Evolutionary conservation across 2,329 filamentous ascomycete species (phyloP), one percentile per base, ranked within the genome.

Genomic region (Cytospora schulzeri): DNA sequence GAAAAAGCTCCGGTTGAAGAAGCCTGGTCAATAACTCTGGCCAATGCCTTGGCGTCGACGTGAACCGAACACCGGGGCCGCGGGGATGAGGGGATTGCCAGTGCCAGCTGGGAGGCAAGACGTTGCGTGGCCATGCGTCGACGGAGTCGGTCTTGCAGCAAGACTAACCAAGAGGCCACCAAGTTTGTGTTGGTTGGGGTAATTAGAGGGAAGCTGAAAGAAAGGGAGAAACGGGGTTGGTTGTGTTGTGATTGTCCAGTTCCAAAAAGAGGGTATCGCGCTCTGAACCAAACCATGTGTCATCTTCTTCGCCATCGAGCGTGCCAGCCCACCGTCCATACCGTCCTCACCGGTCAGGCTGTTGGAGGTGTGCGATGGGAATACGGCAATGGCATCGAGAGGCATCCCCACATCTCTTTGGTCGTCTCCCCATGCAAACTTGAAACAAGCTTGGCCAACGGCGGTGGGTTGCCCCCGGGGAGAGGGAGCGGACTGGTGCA

Each of bases 401-500:
- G 54, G 29, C 60, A 38, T 38, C 59, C 55, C 63, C 60, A 61
- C 63, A 45, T 53, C 38, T 31, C 31, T 4, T 55, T 45, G 60
- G 63, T 57, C 11, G 60, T 31, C 26, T 45, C 45, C 57, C 53
- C 63, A 57, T 65, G 63, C 51, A 57, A 52, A 59, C 38, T 55
- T 65, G 63, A 63, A 65, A 65, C 63, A 62, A 56, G 63, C 63
- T 65, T 65, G 63, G 57, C 59, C 63, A 62, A 59, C 53, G 60
- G 29, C 54, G 45, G 54, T 61, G 63, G 60, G 29, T 50, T 57
- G 19, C 4, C 33, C 12, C 48, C 54, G 33, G 38, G 22, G 50
- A 9, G 29, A 26, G 14, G 52, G 22, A 19, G 52, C 45, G 57
- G 26, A n/a, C 31, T 33, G 31, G 3, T 33, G 31, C 12, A 35